Evolutionary conservation across 768 basidiomycete genomes (phyloP).

Genomic region (Gloeopeniophorella convolvens): DNA sequence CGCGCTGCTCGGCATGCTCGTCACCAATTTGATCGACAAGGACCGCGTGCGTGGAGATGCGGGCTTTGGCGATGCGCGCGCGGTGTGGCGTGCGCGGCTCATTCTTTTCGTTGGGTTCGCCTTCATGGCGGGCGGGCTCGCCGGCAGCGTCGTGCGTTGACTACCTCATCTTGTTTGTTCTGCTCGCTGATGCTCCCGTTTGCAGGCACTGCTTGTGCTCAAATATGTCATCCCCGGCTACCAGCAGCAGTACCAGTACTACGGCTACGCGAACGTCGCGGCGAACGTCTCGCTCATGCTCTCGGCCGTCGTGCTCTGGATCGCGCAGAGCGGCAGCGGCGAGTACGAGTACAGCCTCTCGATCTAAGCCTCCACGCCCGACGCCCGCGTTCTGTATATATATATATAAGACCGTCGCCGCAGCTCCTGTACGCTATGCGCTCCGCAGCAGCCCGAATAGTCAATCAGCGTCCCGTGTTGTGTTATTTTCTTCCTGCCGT

Average conservation of each 20-base stretch:
- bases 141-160: slow-evolving; percentile 91
- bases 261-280: slow-evolving; percentile 92
- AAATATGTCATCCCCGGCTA: slow-evolving; percentile 81
- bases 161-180: background rate
- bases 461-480: too few relatives aligned
- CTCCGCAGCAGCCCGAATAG: too few relatives aligned
- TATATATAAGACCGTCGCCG: too few relatives aligned
- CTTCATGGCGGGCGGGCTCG: slow-evolving; percentile 94
- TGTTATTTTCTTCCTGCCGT: background rate
- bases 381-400: too few relatives aligned
- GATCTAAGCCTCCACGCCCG: slow-evolving; percentile 24
- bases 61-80: slow-evolving; percentile 70
- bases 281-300: slow-evolving; percentile 85
- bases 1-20: slow-evolving; percentile 84
- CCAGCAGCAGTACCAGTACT: slow-evolving; percentile 73
- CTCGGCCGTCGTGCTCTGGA: slow-evolving; percentile 85
- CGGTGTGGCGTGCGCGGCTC: slow-evolving; percentile 87
- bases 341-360: slow-evolving; percentile 91
- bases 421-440: too few relatives aligned
- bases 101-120: slow-evolving; percentile 95
- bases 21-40: slow-evolving; percentile 95
- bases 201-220: slow-evolving; percentile 78
- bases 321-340: slow-evolving; percentile 74
- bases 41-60: slow-evolving; percentile 77
- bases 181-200: background rate